phyloP scores from a whole-genome alignment of 1,284 basidiomycete species.

The Phlebopus sp. region DNA sequence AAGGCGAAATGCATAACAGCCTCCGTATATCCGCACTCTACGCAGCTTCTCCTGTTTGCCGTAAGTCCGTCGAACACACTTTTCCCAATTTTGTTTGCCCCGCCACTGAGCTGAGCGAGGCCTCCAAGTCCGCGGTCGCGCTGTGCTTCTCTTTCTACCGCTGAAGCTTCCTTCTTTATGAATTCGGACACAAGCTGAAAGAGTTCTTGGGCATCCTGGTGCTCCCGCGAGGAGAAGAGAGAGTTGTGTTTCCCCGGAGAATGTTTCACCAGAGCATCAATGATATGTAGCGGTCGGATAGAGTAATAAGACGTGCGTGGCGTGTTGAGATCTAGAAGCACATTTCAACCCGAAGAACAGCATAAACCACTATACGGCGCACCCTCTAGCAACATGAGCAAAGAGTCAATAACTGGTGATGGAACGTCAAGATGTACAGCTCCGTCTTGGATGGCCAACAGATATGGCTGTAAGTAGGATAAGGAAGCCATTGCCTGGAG shows the following conservation, averaged over 20 bases:
- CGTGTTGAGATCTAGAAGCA: constrained; percentile 62
- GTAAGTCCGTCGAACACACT: constrained; percentile 80
- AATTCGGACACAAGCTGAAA: constrained; percentile 88
- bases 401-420: constrained; percentile 78
- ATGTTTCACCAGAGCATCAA: constrained; percentile 62
- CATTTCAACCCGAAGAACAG: constrained; percentile 13
- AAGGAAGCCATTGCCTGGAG: constrained; percentile 79
- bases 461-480: constrained; percentile 70
- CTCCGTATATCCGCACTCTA: constrained; percentile 82
- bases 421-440: constrained; percentile 77
- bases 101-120: constrained; percentile 35
- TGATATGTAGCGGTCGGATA: constrained; percentile 69
- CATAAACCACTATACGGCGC: constrained; percentile 20
- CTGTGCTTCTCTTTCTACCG: constrained; percentile 61
- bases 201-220: constrained; percentile 96
- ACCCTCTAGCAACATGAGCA: constrained; percentile 69
- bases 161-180: constrained; percentile 73
- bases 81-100: constrained; percentile 45
- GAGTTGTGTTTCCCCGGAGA: constrained; percentile 56
- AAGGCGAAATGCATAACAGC: constrained; percentile 86
- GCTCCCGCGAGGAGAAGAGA: constrained; percentile 81
- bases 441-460: constrained; percentile 67
- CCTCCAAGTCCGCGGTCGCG: constrained; percentile 68
- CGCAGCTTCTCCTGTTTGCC: constrained; percentile 78
- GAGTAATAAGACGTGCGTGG: constrained; percentile 57